These are phyloP conservation scores for Xylaria sp. DNA, from an alignment of 2,329 filamentous ascomycete genomes.

Conservation along the genomic window DNA sequence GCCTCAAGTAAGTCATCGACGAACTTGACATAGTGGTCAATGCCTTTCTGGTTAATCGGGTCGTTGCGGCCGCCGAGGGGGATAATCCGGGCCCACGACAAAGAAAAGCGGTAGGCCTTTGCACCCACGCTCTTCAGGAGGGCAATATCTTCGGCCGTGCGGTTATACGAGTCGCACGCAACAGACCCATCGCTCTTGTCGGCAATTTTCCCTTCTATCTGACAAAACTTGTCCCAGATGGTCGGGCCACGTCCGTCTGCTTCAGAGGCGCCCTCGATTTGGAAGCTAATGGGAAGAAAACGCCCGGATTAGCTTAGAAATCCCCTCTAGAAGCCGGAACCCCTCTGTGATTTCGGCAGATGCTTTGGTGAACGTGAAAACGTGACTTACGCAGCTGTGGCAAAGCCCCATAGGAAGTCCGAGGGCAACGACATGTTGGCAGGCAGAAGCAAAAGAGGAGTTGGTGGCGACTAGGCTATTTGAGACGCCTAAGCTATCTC, in stretches of 20 bases:
- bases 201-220: conserved; percentile 83
- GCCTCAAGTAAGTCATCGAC: conserved; percentile 81
- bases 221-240: conserved; percentile 93
- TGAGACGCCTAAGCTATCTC: conserved; percentile 37
- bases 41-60: conserved; percentile 80
- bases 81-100: conserved; percentile 87
- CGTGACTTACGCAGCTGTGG: conserved; percentile 73
- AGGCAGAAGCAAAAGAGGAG: conserved; percentile 35
- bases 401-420: conserved; percentile 84
- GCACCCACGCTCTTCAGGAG: conserved; percentile 80
- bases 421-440: conserved; percentile 68
- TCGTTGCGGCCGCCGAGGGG: conserved; percentile 86
- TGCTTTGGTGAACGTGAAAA: background rate
- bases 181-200: conserved; percentile 78
- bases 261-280: conserved; percentile 81
- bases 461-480: conserved; percentile 37
- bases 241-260: conserved; percentile 83
- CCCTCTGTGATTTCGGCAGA: conserved; percentile 1
- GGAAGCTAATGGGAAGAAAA: conserved; percentile 70
- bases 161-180: conserved; percentile 89
- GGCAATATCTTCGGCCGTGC: conserved; percentile 78
- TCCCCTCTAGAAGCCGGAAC: background rate
- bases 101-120: conserved; percentile 83
- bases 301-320: conserved; percentile 32
- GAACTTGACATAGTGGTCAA: conserved; percentile 82